Evolutionary conservation across 169 alveolate genomes (phyloP).

Genomic region (Plasmodium coatneyi): DNA sequence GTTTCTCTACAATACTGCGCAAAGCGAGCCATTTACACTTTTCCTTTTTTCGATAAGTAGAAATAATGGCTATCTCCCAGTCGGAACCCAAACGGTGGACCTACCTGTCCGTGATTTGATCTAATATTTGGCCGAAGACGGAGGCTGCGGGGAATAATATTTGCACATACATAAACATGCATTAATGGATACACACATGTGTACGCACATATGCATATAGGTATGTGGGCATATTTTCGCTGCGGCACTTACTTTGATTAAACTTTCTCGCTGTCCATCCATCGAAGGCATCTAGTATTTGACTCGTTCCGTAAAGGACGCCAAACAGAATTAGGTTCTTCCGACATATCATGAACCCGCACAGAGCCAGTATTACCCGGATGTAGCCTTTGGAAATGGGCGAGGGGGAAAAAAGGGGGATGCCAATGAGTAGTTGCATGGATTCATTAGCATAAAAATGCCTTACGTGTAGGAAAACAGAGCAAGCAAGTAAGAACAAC

Average conservation of each 20-base stretch:
- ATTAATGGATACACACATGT: neutral
- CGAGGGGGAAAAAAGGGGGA: neutral
- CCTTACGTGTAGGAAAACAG: neutral
- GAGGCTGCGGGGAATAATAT: conserved; percentile 49
- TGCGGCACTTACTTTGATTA: conserved; percentile 34
- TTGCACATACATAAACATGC: neutral
- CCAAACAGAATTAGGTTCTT: conserved; percentile 25
- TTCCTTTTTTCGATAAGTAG: neutral
- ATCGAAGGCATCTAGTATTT: conserved; percentile 62
- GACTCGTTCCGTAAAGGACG: conserved; percentile 27
- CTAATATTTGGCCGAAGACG: conserved; percentile 66
- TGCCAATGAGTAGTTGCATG: neutral
- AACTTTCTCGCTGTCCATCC: conserved; percentile 75
- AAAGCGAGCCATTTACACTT: neutral
- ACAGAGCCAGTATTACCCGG: conserved; percentile 38
- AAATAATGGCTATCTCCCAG: neutral
- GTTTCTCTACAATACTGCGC: neutral
- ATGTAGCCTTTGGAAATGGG: conserved; percentile 47
- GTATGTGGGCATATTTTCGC: neutral
- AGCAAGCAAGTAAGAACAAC: neutral
- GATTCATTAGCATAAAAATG: neutral
- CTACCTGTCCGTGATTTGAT: conserved; percentile 76
- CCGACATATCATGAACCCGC: conserved; percentile 17
- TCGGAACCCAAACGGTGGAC: conserved; percentile 1
- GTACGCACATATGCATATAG: neutral